These are phyloP conservation scores for Glarea lozoyensis DNA, from an alignment of 495 filamentous ascomycete species.

Conservation along the genomic window DNA sequence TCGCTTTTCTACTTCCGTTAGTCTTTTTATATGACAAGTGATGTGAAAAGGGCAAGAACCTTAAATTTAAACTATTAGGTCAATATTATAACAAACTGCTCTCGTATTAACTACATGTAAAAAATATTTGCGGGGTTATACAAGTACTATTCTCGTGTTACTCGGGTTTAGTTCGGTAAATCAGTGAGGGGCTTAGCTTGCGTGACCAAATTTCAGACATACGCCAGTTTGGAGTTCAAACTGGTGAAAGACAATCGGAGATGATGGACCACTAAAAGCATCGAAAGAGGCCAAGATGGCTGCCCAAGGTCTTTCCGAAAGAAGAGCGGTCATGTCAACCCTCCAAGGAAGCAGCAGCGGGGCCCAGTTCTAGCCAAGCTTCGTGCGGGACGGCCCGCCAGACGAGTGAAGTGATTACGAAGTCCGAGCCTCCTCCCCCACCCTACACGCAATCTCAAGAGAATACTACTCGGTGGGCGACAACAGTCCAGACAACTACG, in stretches of 20 bases:
- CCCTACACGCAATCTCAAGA: constrained; percentile 1
- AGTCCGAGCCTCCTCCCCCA: neutral
- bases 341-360: neutral
- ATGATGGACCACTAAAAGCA: constrained; percentile 1
- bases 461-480: neutral
- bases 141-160: too few species aligned
- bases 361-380: neutral
- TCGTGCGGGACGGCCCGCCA: neutral
- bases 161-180: neutral
- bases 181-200: neutral
- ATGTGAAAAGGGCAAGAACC: too few species aligned
- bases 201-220: neutral
- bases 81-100: too few species aligned
- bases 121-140: too few species aligned
- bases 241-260: neutral
- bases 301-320: constrained; percentile 4
- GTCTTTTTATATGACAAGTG: too few species aligned
- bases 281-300: constrained; percentile 5
- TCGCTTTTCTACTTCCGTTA: too few species aligned
- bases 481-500: neutral
- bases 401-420: neutral
- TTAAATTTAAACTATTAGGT: too few species aligned
- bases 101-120: too few species aligned
- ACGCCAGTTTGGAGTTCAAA: neutral
- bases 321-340: neutral